Percentiles rank a stretch among this genome's conserved stretches.
Evolutionary conservation across 1,284 basidiomycete species (phyloP).

Genomic region (Salmacisia buchloeana): DNA sequence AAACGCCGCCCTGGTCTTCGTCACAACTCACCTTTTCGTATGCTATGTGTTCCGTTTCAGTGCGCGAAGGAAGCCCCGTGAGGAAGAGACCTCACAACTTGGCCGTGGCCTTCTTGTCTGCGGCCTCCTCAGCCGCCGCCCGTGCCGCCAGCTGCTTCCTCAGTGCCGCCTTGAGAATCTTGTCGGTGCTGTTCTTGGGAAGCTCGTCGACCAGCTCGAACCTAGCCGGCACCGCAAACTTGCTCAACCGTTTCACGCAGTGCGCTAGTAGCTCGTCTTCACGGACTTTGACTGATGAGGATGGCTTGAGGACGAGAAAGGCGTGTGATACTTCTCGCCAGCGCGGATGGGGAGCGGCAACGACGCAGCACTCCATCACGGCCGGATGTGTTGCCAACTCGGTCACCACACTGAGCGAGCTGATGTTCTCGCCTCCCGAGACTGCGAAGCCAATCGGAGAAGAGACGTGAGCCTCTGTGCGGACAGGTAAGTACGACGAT

Average conservation of each 20-base stretch:
- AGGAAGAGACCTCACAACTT: not conserved
- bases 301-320: conserved; percentile 68
- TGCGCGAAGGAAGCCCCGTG: too few relatives aligned
- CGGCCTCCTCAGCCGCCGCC: conserved; percentile 1
- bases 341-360: conserved; percentile 68
- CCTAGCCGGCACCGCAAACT: conserved; percentile 83
- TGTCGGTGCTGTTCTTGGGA: conserved; percentile 83
- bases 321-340: conserved; percentile 88
- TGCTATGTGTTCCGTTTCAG: too few relatives aligned
- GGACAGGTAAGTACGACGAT: conserved; percentile 66
- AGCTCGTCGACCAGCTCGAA: conserved; percentile 69
- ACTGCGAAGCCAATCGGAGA: not conserved
- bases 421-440: conserved; percentile 63
- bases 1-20: too few relatives aligned
- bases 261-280: conserved; percentile 64
- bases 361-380: conserved; percentile 75
- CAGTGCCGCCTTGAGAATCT: conserved; percentile 71
- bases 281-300: conserved; percentile 48
- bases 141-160: conserved; percentile 54
- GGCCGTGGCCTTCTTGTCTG: not conserved
- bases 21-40: too few relatives aligned
- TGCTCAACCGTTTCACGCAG: conserved; percentile 63
- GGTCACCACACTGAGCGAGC: conserved; percentile 74
- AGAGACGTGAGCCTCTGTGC: not conserved
- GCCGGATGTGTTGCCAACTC: conserved; percentile 76